A percentile compares a stretch with the other conserved stretches of the same genome.
Conservation (phyloP, 768 basidiomycete genomes). For the Tephrocybe sp. region DNA sequence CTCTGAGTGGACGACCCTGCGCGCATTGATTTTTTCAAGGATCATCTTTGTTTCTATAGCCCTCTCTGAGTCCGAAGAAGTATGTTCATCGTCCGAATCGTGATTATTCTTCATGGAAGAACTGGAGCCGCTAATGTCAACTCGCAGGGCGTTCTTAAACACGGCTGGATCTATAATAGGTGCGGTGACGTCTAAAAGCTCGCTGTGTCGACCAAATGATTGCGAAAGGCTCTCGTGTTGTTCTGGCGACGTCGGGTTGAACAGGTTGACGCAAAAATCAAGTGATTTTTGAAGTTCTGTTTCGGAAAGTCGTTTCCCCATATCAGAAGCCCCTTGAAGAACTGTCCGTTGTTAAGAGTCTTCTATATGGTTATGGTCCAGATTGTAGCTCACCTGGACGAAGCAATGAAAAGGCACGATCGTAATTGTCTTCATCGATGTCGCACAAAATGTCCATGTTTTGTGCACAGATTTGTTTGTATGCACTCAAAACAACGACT, state of each 20-base stretch:
- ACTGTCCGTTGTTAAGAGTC: slow-evolving; percentile 36
- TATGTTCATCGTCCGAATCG: slow-evolving; percentile 17
- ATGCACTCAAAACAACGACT: slow-evolving; percentile 69
- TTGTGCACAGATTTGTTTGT: slow-evolving; percentile 69
- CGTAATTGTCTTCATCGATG: slow-evolving; percentile 67
- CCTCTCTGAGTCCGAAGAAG: slow-evolving; percentile 33
- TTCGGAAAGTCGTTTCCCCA: slow-evolving; percentile 70
- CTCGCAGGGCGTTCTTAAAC: slow-evolving; percentile 33
- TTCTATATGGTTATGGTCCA: background rate
- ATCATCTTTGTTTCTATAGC: slow-evolving; percentile 48
- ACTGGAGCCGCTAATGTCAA: slow-evolving; percentile 12
- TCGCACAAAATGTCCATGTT: slow-evolving; percentile 54
- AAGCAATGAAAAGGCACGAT: slow-evolving; percentile 61
- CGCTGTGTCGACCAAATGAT: slow-evolving; percentile 26
- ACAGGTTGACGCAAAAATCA: slow-evolving; percentile 74
- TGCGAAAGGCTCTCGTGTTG: slow-evolving; percentile 43
- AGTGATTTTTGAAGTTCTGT: slow-evolving; percentile 71
- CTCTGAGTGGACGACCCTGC: slow-evolving; percentile 66
- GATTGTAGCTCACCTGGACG: slow-evolving; percentile 46
- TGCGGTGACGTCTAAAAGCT: slow-evolving; percentile 50
- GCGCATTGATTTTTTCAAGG: slow-evolving; percentile 65
- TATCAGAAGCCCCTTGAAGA: slow-evolving; percentile 77
- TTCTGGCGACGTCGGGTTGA: slow-evolving; percentile 66
- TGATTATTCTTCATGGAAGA: slow-evolving; percentile 9
- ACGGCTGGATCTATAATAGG: slow-evolving; percentile 45